Conservation (phyloP, 1,139 yeast species). For the Yarrowia galli region DNA sequence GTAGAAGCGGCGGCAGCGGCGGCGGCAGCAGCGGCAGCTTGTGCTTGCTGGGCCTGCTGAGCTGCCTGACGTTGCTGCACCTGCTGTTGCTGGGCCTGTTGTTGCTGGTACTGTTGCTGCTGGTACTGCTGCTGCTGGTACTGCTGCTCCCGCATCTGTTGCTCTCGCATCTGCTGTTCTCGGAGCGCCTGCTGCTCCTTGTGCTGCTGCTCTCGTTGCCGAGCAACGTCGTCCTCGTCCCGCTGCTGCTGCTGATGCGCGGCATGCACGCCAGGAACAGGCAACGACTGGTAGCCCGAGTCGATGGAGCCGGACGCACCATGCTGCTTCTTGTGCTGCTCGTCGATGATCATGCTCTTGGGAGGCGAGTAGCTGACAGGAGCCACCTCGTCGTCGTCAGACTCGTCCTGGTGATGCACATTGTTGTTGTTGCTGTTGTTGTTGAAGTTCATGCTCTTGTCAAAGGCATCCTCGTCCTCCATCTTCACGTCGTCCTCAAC, state of each 20-base stretch:
- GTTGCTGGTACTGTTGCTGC: conserved; percentile 38
- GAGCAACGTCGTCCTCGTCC: conserved; percentile 44
- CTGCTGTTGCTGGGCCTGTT: conserved; percentile 26
- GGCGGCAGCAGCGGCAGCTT: conserved; percentile 19
- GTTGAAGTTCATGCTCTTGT: conserved; percentile 37
- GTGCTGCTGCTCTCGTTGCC: conserved; percentile 43
- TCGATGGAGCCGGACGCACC: conserved; percentile 37
- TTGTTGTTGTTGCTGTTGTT: no score
- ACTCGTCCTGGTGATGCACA: no score
- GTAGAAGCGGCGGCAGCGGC: background rate
- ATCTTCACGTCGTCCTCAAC: conserved; percentile 32
- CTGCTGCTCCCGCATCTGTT: conserved; percentile 37
- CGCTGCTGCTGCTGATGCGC: conserved; percentile 41
- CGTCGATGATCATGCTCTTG: conserved; percentile 35
- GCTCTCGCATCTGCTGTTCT: conserved; percentile 38
- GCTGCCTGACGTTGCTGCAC: conserved; percentile 40
- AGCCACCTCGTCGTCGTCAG: background rate
- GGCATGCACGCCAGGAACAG: background rate
- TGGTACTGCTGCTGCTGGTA: conserved; percentile 25
- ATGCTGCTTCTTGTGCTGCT: conserved; percentile 12
- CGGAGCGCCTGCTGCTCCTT: conserved; percentile 40
- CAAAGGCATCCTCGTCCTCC: conserved; percentile 6
- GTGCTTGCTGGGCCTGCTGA: conserved; percentile 36
- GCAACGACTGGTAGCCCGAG: conserved; percentile 38
- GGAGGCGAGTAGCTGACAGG: conserved; percentile 27